phyloP scores from a whole-genome alignment of 2,329 filamentous ascomycete genomes.

The Fusarium bactridioides region DNA sequence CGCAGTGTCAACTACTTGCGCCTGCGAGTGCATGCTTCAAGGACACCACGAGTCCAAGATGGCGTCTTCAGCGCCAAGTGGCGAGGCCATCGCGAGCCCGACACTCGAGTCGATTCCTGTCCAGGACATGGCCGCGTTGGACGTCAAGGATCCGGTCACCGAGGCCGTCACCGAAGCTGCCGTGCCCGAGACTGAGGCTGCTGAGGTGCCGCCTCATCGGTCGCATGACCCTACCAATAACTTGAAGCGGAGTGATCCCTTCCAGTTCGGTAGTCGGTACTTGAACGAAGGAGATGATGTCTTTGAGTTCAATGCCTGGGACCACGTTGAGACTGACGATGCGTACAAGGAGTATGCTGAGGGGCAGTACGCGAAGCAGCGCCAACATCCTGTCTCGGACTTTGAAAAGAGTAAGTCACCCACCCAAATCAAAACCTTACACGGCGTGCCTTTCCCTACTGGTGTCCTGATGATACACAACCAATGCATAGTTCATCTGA shows the following conservation, averaged over 20 bases:
- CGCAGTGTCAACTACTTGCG: constrained; percentile 24
- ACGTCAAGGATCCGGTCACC: constrained; percentile 38
- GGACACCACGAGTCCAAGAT: constrained; percentile 28
- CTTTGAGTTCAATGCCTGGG: constrained; percentile 98
- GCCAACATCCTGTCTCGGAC: constrained; percentile 85
- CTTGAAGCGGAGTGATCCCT: constrained; percentile 88
- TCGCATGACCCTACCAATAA: constrained; percentile 77
- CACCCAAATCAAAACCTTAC: not conserved
- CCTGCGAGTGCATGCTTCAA: constrained; percentile 39
- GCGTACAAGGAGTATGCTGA: constrained; percentile 87
- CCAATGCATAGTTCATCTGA: constrained; percentile 78
- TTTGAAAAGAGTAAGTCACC: constrained; percentile 80
- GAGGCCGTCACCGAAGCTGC: constrained; percentile 23
- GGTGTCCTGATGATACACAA: constrained; percentile 65
- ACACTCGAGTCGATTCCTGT: constrained; percentile 29
- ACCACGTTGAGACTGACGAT: constrained; percentile 93
- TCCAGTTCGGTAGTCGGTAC: constrained; percentile 91
- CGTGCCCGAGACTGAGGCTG: constrained; percentile 20
- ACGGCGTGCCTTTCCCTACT: constrained; percentile 5
- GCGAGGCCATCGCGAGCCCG: constrained; percentile 28
- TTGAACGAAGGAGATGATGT: constrained; percentile 87
- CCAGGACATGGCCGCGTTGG: constrained; percentile 39
- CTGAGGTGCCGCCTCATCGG: constrained; percentile 63
- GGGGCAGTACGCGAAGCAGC: constrained; percentile 84
- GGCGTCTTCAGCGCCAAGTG: constrained; percentile 38